Evolutionary conservation across 2,329 filamentous ascomycete genomes (phyloP), one percentile per base, ranked within the genome.

Genomic region (Macrophomina phaseolina): DNA sequence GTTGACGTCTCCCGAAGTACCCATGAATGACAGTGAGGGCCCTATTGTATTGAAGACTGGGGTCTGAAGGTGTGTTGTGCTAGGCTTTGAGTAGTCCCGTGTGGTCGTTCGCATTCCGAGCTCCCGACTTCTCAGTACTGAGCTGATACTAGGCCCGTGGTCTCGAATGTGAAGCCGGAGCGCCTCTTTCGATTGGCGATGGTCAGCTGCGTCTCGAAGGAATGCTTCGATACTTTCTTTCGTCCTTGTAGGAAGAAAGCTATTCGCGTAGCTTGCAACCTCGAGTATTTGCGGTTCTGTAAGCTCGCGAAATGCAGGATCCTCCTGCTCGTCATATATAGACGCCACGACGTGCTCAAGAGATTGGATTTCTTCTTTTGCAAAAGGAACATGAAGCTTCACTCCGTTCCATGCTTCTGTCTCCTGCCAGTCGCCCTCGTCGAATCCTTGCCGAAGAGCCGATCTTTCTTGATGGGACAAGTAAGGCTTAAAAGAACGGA

Each of bases 1-100:
- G 40, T 84, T 80, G 1, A 89, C 81, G 72, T 89, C 87, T 30
- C 84, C 83, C 0, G 86, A 89, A 0, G 86, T 85, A 1, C 86
- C 85, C 68, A 83, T 86, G 80, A 85, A 89, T 14, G 80, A 78
- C 63, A 77, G 80, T 32, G 76, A 79, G 2, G 78, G 77, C 4
- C 78, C 80, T 16, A 88, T 71, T 1, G 80, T 76, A 30, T 81
- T 75, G 34, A 77, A 71, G n/a, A 73, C 32, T 18, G 70, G 73
- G 55, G 78, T 78, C 53, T 70, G 74, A 6, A 72, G 36, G 9
- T 71, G 71, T 36, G 75, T 74, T 1, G 72, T 69, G 1, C 40
- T 7, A 72, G 55, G 18, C 46, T 71, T 30, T 70, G 45, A 52
- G 68, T 34, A 61, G 14, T 70, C 73, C 73, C 77, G 11, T 74